Conservation (phyloP, 108 stramenopile genomes). For the Pelagomonas calceolata region DNA sequence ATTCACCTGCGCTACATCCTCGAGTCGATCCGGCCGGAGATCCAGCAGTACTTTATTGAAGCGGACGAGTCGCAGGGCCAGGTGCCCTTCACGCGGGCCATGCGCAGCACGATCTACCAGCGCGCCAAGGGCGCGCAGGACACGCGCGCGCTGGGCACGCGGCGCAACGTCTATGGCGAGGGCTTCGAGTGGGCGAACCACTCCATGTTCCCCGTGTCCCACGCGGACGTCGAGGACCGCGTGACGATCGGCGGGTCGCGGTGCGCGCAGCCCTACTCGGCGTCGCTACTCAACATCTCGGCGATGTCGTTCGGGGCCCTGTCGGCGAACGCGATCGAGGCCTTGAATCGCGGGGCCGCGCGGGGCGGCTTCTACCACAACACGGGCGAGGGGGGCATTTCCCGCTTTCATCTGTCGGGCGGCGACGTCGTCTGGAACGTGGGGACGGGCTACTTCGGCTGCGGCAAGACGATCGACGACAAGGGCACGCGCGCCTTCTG, state of each 20-base stretch:
- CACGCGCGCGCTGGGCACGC: slow-evolving; percentile 29
- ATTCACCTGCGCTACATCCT: slow-evolving; percentile 65
- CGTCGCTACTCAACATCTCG: slow-evolving; percentile 60
- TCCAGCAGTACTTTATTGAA: slow-evolving; percentile 68
- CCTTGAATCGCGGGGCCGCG: slow-evolving; percentile 59
- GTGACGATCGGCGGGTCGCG: slow-evolving; percentile 42
- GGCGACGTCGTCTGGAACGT: slow-evolving; percentile 80
- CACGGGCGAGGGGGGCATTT: slow-evolving; percentile 76
- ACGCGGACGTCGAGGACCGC: slow-evolving; percentile 27
- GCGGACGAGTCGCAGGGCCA: slow-evolving; percentile 56
- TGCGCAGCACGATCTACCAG: slow-evolving; percentile 58
- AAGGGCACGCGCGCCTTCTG: slow-evolving; percentile 59
- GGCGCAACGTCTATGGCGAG: slow-evolving; percentile 26
- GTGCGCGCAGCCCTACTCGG: slow-evolving; percentile 48
- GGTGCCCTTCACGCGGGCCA: slow-evolving; percentile 52
- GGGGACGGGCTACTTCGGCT: slow-evolving; percentile 81
- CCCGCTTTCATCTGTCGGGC: slow-evolving; percentile 51
- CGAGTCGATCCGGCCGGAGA: slow-evolving; percentile 73
- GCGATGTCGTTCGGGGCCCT: slow-evolving; percentile 80
- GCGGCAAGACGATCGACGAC: slow-evolving; percentile 38
- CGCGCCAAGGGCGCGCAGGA: slow-evolving; percentile 50
- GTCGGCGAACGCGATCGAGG: slow-evolving; percentile 61
- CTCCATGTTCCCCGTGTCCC: slow-evolving; percentile 47
- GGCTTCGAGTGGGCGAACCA: slow-evolving; percentile 72
- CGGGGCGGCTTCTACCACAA: slow-evolving; percentile 71